Percentiles rank a stretch among this genome's conserved stretches.
phyloP scores from a whole-genome alignment of 2,329 filamentous ascomycete species.

The Sporothrix mexicana region DNA sequence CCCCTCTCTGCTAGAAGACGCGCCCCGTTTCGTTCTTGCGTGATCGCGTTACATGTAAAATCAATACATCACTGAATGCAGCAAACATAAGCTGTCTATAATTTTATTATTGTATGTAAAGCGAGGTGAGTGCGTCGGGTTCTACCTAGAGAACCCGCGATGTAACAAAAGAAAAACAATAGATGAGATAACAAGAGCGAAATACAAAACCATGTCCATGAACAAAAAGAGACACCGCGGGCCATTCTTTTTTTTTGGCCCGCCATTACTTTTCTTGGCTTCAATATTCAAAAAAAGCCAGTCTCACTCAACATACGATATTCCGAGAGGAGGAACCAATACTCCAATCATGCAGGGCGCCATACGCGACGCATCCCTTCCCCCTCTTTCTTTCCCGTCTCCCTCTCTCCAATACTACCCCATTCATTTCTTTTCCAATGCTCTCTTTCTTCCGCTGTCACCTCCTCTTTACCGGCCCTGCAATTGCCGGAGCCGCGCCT shows the following conservation, averaged over 20 bases:
- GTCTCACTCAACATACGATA: slow-evolving; percentile 10
- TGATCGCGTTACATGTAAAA: background rate
- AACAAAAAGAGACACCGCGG: background rate
- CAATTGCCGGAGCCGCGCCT: slow-evolving; percentile 46
- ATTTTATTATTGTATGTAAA: slow-evolving; percentile 14
- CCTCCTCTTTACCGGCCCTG: slow-evolving; percentile 4
- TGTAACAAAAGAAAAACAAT: background rate
- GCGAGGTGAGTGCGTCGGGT: slow-evolving; percentile 24
- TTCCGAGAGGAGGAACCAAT: background rate
- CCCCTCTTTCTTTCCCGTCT: background rate
- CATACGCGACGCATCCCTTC: background rate
- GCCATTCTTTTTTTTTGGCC: background rate
- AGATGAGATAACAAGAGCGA: background rate
- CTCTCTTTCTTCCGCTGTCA: background rate
- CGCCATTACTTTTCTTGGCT: background rate
- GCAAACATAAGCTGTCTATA: background rate
- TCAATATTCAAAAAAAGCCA: slow-evolving; percentile 13
- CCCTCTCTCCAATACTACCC: background rate
- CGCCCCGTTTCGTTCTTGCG: background rate
- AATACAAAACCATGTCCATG: background rate
- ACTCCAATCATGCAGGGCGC: slow-evolving; percentile 7
- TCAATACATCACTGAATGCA: background rate
- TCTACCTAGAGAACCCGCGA: background rate
- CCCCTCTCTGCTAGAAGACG: background rate
- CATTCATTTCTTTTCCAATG: no score